These are phyloP conservation scores for Alternaria viburni DNA, from an alignment of 2,329 filamentous ascomycete species.

Conservation along the genomic window DNA sequence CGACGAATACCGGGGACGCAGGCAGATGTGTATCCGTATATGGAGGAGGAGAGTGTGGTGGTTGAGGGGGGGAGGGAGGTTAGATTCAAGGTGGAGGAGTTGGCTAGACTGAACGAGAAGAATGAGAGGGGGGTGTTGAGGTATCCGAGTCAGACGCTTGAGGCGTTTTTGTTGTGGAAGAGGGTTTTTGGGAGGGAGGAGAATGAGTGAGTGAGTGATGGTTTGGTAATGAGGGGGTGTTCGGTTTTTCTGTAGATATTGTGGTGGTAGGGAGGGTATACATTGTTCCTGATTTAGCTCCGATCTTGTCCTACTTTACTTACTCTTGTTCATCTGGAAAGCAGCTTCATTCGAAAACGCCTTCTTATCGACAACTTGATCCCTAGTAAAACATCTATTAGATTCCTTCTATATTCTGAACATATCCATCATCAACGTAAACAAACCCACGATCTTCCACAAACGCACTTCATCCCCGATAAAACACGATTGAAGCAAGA, in stretches of 20 bases:
- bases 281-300: background rate
- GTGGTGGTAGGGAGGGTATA: background rate
- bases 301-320: background rate
- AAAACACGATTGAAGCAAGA: background rate
- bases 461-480: background rate
- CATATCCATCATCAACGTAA: background rate
- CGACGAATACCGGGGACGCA: conserved; percentile 37
- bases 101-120: conserved; percentile 25
- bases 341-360: conserved; percentile 32
- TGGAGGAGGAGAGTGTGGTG: conserved; percentile 15
- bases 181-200: conserved; percentile 29
- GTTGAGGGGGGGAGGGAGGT: conserved; percentile 7
- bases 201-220: background rate
- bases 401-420: background rate
- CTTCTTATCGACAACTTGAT: conserved; percentile 26
- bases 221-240: background rate
- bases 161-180: conserved; percentile 37
- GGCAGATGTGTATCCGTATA: conserved; percentile 36
- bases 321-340: conserved; percentile 26
- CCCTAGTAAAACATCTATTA: conserved; percentile 15
- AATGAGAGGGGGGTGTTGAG: conserved; percentile 26
- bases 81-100: conserved; percentile 15
- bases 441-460: background rate
- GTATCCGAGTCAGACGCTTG: conserved; percentile 41
- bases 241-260: background rate